A percentile compares a stretch with the other conserved stretches of the same genome.
Evolutionary conservation across 2,329 filamentous ascomycete genomes (phyloP).

Genomic region (Rutstroemia sp.): DNA sequence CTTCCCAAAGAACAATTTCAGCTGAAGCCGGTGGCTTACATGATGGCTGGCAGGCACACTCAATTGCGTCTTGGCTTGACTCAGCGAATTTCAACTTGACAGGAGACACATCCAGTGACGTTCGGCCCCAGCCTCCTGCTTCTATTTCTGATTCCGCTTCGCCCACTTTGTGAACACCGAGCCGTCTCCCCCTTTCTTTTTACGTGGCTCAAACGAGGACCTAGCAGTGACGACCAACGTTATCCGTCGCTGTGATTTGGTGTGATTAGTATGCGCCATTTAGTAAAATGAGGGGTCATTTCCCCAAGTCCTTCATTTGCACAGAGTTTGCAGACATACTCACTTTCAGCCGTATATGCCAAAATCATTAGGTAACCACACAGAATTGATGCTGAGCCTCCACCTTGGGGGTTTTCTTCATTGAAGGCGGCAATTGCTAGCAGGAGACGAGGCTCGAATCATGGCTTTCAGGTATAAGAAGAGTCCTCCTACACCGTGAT

Average conservation of each 20-base stretch:
- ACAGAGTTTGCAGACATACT: too few relatives aligned
- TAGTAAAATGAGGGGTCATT: background rate
- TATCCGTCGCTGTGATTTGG: background rate
- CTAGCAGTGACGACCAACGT: background rate
- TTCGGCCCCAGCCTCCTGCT: background rate
- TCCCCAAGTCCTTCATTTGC: background rate
- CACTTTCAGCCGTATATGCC: background rate
- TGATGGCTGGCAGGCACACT: background rate
- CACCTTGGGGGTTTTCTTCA: background rate
- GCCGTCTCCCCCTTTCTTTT: background rate
- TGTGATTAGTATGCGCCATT: background rate
- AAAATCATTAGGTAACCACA: background rate
- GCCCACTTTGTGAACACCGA: background rate
- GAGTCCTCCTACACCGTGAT: background rate
- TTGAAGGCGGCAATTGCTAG: background rate
- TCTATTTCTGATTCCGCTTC: background rate
- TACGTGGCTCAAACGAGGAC: background rate
- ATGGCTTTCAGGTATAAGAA: slow-evolving; percentile 1
- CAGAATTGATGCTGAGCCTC: background rate
- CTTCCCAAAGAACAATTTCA: background rate
- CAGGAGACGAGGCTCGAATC: background rate
- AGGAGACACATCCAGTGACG: background rate
- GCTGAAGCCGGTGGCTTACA: slow-evolving; percentile 6
- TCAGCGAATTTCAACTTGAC: background rate
- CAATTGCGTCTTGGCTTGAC: background rate